Evolutionary conservation across 2,329 filamentous ascomycete species (phyloP).

Genomic region (Endothia cerciana): DNA sequence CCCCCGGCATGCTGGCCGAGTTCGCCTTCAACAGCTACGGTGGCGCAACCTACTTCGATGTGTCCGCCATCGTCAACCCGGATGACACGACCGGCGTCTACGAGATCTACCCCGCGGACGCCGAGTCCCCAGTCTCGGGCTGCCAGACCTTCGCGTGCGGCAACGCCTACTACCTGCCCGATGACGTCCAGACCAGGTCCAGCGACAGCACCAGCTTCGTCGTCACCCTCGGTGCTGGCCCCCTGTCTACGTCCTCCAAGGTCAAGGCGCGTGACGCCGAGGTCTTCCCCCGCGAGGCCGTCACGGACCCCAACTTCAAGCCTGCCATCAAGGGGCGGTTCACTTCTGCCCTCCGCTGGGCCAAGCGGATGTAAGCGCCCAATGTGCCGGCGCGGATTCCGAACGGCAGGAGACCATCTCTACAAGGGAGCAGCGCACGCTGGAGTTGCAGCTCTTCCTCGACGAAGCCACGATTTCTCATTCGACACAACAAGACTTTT

Average conservation of each 20-base stretch:
- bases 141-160: constrained; percentile 46
- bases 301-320: constrained; percentile 25
- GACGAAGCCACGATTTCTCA: constrained; percentile 28
- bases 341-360: constrained; percentile 17
- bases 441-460: constrained; percentile 28
- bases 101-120: constrained; percentile 42
- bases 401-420: too few species aligned
- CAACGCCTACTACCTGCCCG: constrained; percentile 56
- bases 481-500: constrained; percentile 7
- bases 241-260: constrained; percentile 31
- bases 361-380: constrained; percentile 3
- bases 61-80: constrained; percentile 50
- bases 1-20: constrained; percentile 45
- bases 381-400: neutral
- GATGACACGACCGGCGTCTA: constrained; percentile 45
- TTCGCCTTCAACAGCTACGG: constrained; percentile 42
- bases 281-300: constrained; percentile 27
- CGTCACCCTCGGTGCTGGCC: constrained; percentile 51
- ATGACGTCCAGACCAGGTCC: constrained; percentile 60
- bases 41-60: constrained; percentile 47
- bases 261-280: constrained; percentile 22
- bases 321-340: constrained; percentile 19
- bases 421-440: constrained; percentile 22
- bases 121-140: constrained; percentile 40
- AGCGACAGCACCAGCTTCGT: constrained; percentile 54